Evolutionary conservation across 495 filamentous ascomycete species (phyloP).

Genomic region (Hypoxylon crocopeplum): DNA sequence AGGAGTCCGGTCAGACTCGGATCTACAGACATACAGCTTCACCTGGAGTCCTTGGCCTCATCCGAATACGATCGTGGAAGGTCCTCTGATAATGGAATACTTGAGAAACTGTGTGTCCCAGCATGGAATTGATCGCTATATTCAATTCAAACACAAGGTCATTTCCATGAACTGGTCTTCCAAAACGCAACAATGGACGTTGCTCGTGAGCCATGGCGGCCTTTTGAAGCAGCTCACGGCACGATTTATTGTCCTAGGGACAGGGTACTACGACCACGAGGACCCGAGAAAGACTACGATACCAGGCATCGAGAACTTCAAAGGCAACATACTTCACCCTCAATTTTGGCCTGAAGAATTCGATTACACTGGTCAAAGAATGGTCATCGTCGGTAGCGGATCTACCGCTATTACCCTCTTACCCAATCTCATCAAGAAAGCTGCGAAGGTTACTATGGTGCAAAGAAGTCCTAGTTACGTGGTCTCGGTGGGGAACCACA

Average conservation of each 20-base stretch:
- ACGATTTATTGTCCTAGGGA: constrained; percentile 66
- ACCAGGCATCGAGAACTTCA: constrained; percentile 64
- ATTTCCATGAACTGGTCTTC: constrained; percentile 65
- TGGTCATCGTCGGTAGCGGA: constrained; percentile 64
- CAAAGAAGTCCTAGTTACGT: constrained; percentile 67
- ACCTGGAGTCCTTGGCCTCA: constrained; percentile 66
- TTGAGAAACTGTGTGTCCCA: constrained; percentile 63
- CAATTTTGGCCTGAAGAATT: constrained; percentile 67
- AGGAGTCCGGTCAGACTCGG: constrained; percentile 71
- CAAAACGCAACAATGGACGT: constrained; percentile 64
- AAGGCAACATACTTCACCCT: constrained; percentile 63
- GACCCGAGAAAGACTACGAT: constrained; percentile 62
- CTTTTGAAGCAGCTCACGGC: constrained; percentile 51
- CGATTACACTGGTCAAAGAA: constrained; percentile 56
- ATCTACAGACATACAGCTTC: constrained; percentile 73
- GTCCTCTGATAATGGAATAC: constrained; percentile 65
- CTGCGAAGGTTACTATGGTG: constrained; percentile 61
- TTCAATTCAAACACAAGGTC: constrained; percentile 66
- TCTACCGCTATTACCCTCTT: constrained; percentile 65
- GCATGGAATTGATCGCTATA: constrained; percentile 67
- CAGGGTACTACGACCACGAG: constrained; percentile 74
- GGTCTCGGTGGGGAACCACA: constrained; percentile 47
- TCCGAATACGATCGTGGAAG: constrained; percentile 66
- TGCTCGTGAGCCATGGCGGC: constrained; percentile 59
- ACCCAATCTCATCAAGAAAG: constrained; percentile 57